Conservation (phyloP, 1,139 yeast genomes). For the Arxiozyma heterogenica region DNA sequence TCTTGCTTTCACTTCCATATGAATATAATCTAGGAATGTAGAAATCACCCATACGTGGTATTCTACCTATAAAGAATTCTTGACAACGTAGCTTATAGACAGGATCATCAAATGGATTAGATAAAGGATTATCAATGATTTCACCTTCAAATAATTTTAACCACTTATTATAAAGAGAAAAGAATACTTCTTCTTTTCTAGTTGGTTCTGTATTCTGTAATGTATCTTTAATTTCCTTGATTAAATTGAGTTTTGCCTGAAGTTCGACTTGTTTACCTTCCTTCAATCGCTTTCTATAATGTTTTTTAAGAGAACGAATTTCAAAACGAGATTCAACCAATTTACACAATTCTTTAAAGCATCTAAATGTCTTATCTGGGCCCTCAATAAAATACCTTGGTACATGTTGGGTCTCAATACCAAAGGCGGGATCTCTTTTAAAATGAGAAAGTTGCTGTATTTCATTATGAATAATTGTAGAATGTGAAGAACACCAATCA, state of each 20-base stretch:
- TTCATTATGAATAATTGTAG: conserved; percentile 37
- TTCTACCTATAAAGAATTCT: conserved; percentile 28
- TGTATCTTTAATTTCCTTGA: conserved; percentile 20
- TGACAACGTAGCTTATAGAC: conserved; percentile 26
- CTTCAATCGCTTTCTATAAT: conserved; percentile 24
- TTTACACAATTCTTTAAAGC: conserved; percentile 21
- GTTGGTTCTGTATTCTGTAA: conserved; percentile 11
- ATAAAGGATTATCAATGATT: conserved; percentile 23
- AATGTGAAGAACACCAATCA: conserved; percentile 42
- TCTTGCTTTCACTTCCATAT: conserved; percentile 18
- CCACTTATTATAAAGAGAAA: conserved; percentile 24
- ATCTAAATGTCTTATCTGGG: conserved; percentile 17
- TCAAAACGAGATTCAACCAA: conserved; percentile 23
- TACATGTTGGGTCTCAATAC: conserved; percentile 27
- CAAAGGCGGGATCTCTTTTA: conserved; percentile 28
- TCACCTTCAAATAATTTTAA: conserved; percentile 23
- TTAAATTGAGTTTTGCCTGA: conserved; percentile 16
- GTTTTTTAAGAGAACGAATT: conserved; percentile 25
- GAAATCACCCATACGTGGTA: conserved; percentile 30
- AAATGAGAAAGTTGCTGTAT: conserved; percentile 29
- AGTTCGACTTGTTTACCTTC: conserved; percentile 25
- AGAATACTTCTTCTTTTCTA: conserved; percentile 12
- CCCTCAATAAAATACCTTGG: conserved; percentile 27
- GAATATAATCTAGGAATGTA: conserved; percentile 28
- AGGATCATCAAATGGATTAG: conserved; percentile 26